Base-by-base conservation (phyloP, 2,329 filamentous ascomycete genomes). In the Microthyrium microscopicum region DNA sequence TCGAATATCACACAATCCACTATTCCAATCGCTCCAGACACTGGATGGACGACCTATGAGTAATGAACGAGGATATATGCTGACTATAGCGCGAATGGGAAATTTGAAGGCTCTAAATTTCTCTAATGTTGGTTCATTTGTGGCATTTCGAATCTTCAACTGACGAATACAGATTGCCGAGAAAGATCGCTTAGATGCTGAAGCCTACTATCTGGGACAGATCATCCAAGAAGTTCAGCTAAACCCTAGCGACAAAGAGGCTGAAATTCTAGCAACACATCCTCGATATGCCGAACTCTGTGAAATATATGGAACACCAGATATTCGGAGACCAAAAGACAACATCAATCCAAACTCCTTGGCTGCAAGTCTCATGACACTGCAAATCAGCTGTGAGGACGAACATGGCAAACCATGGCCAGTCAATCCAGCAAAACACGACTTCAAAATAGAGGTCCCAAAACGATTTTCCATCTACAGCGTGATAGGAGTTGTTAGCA, bases 151-250 rank as follows among this genome's bases (percentile, higher is more conserved):
- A 3, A 34, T 5, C 15, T 13, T 5, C 18, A 33, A 8, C 12
- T 16, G 9, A 11, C 13, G 8, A 7, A 9, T 29, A n/a, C 18
- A 26, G 12, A 74, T 95, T 43, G 74, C 73, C 0, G 44, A 62
- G 1, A 70, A 76, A 26, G 85, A 95, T 51, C 73, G 87, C 13
- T 65, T 72, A 34, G 89, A 95, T 47, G 84, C 84, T 4, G 89
- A 95, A 45, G 76, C 87, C 47, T 98, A 92, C 52, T 98, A 98
- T 52, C 70, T 95, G 8, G 81, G 77, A 1, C 70, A 79, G 34
- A 89, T 94, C 37, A 79, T 70, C 8, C 74, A 73, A 40, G 80
- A 89, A 49, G 61, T 94, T 25, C 66, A 73, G 1, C 58, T 64
- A 3, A 66, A 71, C 0, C 58, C 70, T 0, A n/a, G n/a, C n/a